Base-by-base conservation (phyloP, 164 flowering plant species). In the Echeveria elegans region DNA sequence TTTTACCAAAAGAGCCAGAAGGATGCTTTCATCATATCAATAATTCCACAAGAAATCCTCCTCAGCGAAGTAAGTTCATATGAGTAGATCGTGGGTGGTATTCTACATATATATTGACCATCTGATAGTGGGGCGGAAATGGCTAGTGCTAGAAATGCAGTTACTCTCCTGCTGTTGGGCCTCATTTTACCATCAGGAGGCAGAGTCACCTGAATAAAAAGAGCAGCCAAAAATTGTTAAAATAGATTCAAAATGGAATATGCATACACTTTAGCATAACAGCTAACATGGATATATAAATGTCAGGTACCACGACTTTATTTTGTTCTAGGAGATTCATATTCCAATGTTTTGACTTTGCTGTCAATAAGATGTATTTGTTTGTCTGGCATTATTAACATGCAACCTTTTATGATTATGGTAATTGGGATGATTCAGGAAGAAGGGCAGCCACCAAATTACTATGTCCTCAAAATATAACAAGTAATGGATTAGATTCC, bases 61-160 rank as follows among this genome's bases (percentile, higher is more conserved):
- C 91, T 89, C 36, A 90, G 78, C 37, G 77, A 63, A 10, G 86
- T 80, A 69, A 82, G 73, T 1, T 91, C 86, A 79, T 82, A 88
- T 12, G 87, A 82, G 76, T 82, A 90, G 69, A 86, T 65, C 69
- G 61, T 70, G 10, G 82, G 78, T 29, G 85, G 83, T 69, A 85
- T 80, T 24, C 62, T 66, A 52, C 63, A 64, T 37, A 38, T 58
- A 64, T 43, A 60, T 47, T 70, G 73, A 59, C 82, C 76, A 63
- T 64, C 59, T 61, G 80, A 78, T 14, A 83, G 71, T 41, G 92
- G 82, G 56, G 79, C 81, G 43, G 96, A 79, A 47, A 88, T 79
- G 60, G 83, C 83, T 61, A 92, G 72, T 30, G 83, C 81, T 53
- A 92, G 71, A 66, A 80, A 70, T 53, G 87, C 85, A 68, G 81